Percentiles rank a stretch among this genome's conserved stretches.
Conservation (phyloP, 2,329 filamentous ascomycete genomes). For the Clarireedia hainanense region DNA sequence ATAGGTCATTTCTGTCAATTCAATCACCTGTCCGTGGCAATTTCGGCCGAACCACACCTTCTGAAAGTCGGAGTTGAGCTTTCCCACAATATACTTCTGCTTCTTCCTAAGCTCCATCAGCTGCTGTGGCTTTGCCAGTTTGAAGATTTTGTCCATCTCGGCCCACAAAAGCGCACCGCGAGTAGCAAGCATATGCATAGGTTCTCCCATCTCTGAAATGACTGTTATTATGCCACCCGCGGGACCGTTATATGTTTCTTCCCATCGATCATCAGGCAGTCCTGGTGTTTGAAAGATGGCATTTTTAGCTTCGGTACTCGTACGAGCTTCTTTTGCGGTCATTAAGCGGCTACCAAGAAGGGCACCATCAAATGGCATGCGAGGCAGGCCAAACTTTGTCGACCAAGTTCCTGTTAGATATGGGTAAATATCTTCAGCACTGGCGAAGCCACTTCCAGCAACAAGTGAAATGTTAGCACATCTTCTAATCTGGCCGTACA, state of each 20-base stretch:
- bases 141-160: constrained; percentile 97
- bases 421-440: constrained; percentile 77
- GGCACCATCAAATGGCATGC: constrained; percentile 88
- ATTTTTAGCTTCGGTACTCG: constrained; percentile 74
- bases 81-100: constrained; percentile 81
- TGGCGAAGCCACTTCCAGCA: constrained; percentile 83
- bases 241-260: constrained; percentile 80
- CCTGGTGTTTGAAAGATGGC: constrained; percentile 78
- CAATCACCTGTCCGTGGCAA: constrained; percentile 64
- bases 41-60: constrained; percentile 75
- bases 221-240: constrained; percentile 92
- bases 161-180: constrained; percentile 91
- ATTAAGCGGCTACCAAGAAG: constrained; percentile 87
- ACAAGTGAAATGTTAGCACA: constrained; percentile 79
- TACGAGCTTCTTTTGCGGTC: constrained; percentile 84
- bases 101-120: constrained; percentile 76
- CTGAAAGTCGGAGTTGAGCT: constrained; percentile 87
- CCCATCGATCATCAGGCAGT: constrained; percentile 73
- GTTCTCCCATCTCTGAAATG: constrained; percentile 95
- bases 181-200: constrained; percentile 94
- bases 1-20: constrained; percentile 92
- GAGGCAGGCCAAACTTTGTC: constrained; percentile 69
- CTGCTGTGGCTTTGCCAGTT: constrained; percentile 72
- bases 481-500: constrained; percentile 78
- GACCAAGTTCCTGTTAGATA: constrained; percentile 85